Conservation (phyloP, 192 early-diverging fungal species). For the Coemansia sp. region DNA sequence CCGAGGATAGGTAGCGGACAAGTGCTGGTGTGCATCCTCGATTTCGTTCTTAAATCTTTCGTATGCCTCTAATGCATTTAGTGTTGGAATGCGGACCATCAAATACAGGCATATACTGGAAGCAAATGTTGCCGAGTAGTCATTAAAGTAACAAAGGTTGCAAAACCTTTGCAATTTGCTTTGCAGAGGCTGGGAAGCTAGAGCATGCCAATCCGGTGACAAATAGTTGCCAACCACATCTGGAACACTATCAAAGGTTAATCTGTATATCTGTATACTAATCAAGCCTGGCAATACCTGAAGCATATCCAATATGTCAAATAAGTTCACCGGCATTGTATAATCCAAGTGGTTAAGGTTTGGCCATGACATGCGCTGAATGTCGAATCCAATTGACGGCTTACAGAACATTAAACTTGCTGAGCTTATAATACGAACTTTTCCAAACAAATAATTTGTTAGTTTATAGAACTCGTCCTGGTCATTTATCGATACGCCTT, state of each 20-base stretch:
- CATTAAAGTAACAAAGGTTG: background rate
- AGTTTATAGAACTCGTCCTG: background rate
- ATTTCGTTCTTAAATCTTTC: background rate
- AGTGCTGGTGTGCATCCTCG: background rate
- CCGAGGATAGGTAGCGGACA: background rate
- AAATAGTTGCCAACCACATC: background rate
- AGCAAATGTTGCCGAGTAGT: background rate
- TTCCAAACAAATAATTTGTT: conserved; percentile 5
- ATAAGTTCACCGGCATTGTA: background rate
- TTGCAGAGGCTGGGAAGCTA: background rate
- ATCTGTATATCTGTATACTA: background rate
- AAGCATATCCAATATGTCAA: background rate
- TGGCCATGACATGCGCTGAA: background rate
- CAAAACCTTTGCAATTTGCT: background rate
- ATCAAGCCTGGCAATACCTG: background rate
- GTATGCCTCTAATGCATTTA: background rate
- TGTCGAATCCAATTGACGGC: background rate
- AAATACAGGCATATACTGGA: background rate
- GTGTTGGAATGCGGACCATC: background rate
- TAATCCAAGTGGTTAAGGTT: background rate
- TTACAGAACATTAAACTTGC: background rate
- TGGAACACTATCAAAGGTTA: background rate
- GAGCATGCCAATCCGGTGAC: background rate
- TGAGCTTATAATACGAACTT: background rate
- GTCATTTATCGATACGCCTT: background rate